Evolutionary conservation across 306 rosid genomes (phyloP).

Genomic region (Quercus berberidifolia): DNA sequence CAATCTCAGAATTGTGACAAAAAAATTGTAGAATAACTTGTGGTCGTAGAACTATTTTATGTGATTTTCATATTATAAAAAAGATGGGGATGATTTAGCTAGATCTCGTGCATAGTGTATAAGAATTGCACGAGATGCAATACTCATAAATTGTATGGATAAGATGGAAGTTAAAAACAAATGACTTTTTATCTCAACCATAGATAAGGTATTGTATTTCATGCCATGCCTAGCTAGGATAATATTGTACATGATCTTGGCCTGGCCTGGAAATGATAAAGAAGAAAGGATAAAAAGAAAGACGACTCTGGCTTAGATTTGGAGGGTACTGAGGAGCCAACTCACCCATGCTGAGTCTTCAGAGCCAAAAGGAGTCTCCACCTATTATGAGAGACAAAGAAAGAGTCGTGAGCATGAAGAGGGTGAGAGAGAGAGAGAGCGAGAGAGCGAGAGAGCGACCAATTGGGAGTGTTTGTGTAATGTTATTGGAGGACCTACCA

Average conservation of each 20-base stretch:
- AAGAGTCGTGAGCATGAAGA: constrained; percentile 27
- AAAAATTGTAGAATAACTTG: too few species aligned
- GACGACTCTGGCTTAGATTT: constrained; percentile 25
- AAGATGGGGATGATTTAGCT: not conserved
- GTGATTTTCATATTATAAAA: constrained; percentile 6
- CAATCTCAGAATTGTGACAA: too few species aligned
- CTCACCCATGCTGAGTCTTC: constrained; percentile 43
- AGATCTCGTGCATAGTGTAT: too few species aligned
- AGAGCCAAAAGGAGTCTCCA: constrained; percentile 35
- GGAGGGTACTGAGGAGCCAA: constrained; percentile 29
- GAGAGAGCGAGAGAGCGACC: constrained; percentile 17
- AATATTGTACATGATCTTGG: not conserved
- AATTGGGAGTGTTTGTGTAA: constrained; percentile 21
- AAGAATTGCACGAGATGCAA: too few species aligned
- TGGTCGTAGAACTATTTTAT: not conserved
- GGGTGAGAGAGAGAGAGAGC: not conserved
- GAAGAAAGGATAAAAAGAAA: constrained; percentile 33
- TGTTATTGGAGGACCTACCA: constrained; percentile 53
- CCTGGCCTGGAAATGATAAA: constrained; percentile 14
- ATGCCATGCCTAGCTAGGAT: too few species aligned
- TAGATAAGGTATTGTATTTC: too few species aligned
- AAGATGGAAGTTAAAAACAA: too few species aligned
- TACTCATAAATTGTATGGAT: too few species aligned
- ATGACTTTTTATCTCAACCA: too few species aligned
- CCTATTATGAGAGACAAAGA: constrained; percentile 17